These are phyloP conservation scores for Alternaria sp. DNA, from an alignment of 2,329 filamentous ascomycete genomes.

Conservation along the genomic window DNA sequence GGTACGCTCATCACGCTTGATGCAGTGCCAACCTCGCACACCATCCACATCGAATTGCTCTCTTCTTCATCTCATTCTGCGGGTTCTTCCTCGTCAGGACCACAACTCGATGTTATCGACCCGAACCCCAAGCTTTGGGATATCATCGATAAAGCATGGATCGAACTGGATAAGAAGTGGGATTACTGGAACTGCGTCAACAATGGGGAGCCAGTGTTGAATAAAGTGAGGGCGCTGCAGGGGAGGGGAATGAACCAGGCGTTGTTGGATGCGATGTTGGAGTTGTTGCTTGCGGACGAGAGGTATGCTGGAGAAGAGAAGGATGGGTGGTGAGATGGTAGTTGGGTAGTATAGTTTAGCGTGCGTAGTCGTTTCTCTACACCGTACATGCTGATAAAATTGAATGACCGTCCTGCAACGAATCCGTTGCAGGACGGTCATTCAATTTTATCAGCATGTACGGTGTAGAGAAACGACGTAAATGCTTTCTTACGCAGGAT, in stretches of 20 bases:
- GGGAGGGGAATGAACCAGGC: slow-evolving; percentile 34
- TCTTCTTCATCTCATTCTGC: slow-evolving; percentile 32
- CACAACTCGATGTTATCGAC: slow-evolving; percentile 44
- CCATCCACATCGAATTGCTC: slow-evolving; percentile 36
- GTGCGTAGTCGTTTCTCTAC: background rate
- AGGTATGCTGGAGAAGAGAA: slow-evolving; percentile 30
- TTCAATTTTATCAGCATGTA: background rate
- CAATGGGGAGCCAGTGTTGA: slow-evolving; percentile 34
- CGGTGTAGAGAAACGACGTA: background rate
- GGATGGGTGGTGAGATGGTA: background rate
- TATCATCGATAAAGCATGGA: slow-evolving; percentile 38
- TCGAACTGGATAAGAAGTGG: slow-evolving; percentile 42
- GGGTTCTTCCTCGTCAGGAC: slow-evolving; percentile 15
- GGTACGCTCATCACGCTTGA: slow-evolving; percentile 37
- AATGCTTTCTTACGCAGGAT: background rate
- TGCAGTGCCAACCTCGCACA: slow-evolving; percentile 28
- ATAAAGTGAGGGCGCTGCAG: slow-evolving; percentile 39
- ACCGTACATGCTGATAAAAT: background rate
- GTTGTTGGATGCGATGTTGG: slow-evolving; percentile 43
- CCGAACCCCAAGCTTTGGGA: slow-evolving; percentile 37
- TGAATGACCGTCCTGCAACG: background rate
- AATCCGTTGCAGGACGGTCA: background rate
- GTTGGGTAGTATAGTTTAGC: background rate
- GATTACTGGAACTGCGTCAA: slow-evolving; percentile 41
- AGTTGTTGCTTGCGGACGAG: slow-evolving; percentile 44